Conservation (phyloP, 208 protist species). For the Trypanosoma congolense region DNA sequence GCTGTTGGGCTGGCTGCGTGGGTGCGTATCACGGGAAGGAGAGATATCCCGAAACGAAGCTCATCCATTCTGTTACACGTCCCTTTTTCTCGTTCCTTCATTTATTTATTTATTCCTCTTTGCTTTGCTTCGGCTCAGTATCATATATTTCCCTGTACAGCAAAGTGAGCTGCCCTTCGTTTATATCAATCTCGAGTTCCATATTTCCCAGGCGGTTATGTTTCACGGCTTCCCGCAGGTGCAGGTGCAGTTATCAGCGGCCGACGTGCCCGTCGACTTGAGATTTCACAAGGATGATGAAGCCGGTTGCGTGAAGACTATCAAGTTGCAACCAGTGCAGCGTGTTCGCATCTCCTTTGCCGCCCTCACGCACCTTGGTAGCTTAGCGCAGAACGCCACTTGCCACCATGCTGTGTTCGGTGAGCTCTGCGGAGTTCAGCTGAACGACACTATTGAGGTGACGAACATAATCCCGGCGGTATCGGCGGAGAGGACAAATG, state of each 20-base stretch:
- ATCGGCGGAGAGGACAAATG: constrained; percentile 4
- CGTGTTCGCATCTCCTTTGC: constrained; percentile 40
- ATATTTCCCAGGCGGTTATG: too few relatives aligned
- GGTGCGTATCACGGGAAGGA: too few relatives aligned
- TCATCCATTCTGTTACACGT: too few relatives aligned
- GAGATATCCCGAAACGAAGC: too few relatives aligned
- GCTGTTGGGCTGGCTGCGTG: too few relatives aligned
- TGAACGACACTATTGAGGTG: constrained; percentile 40
- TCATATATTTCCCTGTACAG: too few relatives aligned
- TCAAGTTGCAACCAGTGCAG: constrained; percentile 24
- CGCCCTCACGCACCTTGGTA: constrained; percentile 45
- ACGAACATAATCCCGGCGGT: constrained; percentile 38
- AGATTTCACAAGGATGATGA: constrained; percentile 28
- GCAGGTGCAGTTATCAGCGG: constrained; percentile 28
- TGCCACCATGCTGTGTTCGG: constrained; percentile 40
- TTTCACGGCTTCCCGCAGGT: constrained; percentile 43
- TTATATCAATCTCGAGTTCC: too few relatives aligned
- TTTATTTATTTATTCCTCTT: too few relatives aligned
- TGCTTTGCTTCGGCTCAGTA: too few relatives aligned
- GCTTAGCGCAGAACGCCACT: constrained; percentile 31
- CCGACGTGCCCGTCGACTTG: constrained; percentile 30
- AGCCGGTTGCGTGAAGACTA: too few relatives aligned
- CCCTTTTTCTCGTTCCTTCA: too few relatives aligned
- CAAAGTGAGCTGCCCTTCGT: too few relatives aligned
- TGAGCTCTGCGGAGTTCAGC: constrained; percentile 50